A percentile compares a stretch with the other conserved stretches of the same genome.
Conservation (phyloP, 768 basidiomycete genomes). For the Boletus sp. region DNA sequence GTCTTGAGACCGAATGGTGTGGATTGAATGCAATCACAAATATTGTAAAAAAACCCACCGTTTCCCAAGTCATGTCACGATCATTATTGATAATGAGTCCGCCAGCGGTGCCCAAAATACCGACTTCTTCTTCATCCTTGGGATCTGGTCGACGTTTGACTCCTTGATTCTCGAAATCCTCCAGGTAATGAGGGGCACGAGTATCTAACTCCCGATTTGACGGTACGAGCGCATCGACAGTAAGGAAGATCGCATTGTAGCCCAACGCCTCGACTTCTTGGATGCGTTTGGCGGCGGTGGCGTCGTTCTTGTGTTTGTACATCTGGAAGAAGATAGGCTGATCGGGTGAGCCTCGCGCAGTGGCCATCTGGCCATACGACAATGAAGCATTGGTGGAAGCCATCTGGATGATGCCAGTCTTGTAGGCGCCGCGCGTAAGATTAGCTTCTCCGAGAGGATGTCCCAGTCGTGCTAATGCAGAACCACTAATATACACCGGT, state of each 20-base stretch:
- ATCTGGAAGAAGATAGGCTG: slow-evolving; percentile 80
- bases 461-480: slow-evolving; percentile 81
- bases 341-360: slow-evolving; percentile 45
- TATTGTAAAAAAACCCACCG: slow-evolving; percentile 34
- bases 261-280: slow-evolving; percentile 68
- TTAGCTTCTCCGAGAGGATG: slow-evolving; percentile 89
- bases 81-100: slow-evolving; percentile 65
- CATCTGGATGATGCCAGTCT: slow-evolving; percentile 77
- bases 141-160: slow-evolving; percentile 19
- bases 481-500: slow-evolving; percentile 80
- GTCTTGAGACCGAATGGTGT: slow-evolving; percentile 41
- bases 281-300: slow-evolving; percentile 64
- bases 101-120: slow-evolving; percentile 62
- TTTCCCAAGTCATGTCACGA: slow-evolving; percentile 74
- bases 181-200: slow-evolving; percentile 52
- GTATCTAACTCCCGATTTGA: slow-evolving; percentile 80
- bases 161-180: slow-evolving; percentile 50
- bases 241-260: slow-evolving; percentile 87
- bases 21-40: not conserved
- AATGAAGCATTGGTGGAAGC: slow-evolving; percentile 76
- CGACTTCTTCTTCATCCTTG: slow-evolving; percentile 32
- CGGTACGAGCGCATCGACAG: slow-evolving; percentile 83
- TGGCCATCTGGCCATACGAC: slow-evolving; percentile 60
- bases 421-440: slow-evolving; percentile 66
- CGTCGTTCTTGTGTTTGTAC: slow-evolving; percentile 75